These are phyloP conservation scores for Antarctomyces pellizariae DNA, from an alignment of 495 filamentous ascomycete species.

Conservation along the genomic window DNA sequence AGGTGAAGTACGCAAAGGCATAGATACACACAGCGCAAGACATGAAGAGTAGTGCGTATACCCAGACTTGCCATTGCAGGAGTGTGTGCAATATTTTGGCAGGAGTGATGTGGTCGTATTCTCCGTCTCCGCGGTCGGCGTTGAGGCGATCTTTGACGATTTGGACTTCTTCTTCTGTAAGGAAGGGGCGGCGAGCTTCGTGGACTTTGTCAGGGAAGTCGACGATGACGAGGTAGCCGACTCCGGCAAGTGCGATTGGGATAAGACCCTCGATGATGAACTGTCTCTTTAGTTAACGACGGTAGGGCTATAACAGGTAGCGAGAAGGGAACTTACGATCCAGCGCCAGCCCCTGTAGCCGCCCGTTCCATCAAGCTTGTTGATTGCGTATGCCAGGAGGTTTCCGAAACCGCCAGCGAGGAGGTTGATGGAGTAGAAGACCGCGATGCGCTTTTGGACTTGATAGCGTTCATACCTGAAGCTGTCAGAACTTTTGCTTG, in stretches of 20 bases:
- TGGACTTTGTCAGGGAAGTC: slow-evolving; percentile 28
- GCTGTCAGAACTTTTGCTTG: too few species aligned
- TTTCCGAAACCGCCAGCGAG: slow-evolving; percentile 34
- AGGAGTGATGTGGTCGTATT: too few species aligned
- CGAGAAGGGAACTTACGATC: too few species aligned
- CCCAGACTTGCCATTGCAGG: slow-evolving; percentile 13
- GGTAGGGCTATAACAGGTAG: too few species aligned
- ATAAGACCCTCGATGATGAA: slow-evolving; percentile 20
- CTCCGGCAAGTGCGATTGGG: slow-evolving; percentile 10
- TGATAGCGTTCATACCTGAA: slow-evolving; percentile 13
- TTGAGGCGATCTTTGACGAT: slow-evolving; percentile 26
- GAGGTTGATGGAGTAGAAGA: slow-evolving; percentile 31
- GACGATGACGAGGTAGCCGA: slow-evolving; percentile 21
- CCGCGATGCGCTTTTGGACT: slow-evolving; percentile 19
- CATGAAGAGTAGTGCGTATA: slow-evolving; percentile 9
- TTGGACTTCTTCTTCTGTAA: slow-evolving; percentile 19
- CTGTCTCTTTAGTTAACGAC: too few species aligned
- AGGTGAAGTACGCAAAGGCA: too few species aligned
- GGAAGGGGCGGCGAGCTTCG: slow-evolving; percentile 16
- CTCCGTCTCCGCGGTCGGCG: slow-evolving; percentile 26
- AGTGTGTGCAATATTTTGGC: slow-evolving; percentile 7
- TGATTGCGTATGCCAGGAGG: slow-evolving; percentile 27
- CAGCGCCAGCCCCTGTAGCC: slow-evolving; percentile 27
- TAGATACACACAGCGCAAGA: not conserved
- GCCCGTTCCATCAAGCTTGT: slow-evolving; percentile 19